Evolutionary conservation across 192 early-diverging fungal species (phyloP), one percentile per base, ranked within the genome.

Genomic region (Coemansia javaensis): DNA sequence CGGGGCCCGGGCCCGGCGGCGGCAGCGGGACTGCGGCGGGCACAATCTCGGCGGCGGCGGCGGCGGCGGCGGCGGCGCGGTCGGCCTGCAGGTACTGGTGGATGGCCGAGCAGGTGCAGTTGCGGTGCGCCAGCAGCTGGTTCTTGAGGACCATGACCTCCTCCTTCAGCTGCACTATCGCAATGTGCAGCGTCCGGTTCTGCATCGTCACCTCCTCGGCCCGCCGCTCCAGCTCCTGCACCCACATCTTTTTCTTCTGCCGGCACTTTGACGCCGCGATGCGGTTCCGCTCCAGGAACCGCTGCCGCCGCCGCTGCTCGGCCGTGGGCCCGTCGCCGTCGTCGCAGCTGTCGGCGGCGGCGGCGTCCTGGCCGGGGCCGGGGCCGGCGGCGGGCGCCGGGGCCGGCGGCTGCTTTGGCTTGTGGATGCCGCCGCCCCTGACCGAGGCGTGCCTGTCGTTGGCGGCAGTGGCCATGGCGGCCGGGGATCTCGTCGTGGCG

Each of bases 201-300:
- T 75, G 64, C 47, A 58, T 59, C 0, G 76, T 66, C 28, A 50
- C 66, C 36, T 62, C 54, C 18, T 84, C 82, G 8, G 82, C 79
- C n/a, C 79, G 79, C 7, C 50, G 50, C 55, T 95, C 87, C 44
- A 95, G 80, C 50, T 86, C 81, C 44, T 81, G 71, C 20, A 95
- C 76, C 90, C 90, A 92, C 59, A 89, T 79, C 71, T 95, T 95
- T 66, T 95, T 95, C 44, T 90, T 85, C 52, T 90, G 90, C 18
- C 92, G 81, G 55, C 92, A 95, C 75, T 95, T 93, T 13, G 89
- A 70, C 0, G 92, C 92, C 31, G 92, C 92, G 74, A 71, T 32
- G 35, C 92, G 81, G 64, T 95, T 95, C 32, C 90, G 77, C 58
- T 95, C 92, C 38, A 95, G 75, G 65, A 92, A 93, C 46, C 80